These are phyloP conservation scores for Clarireedia monteithiana DNA, from an alignment of 2,329 filamentous ascomycete species.

Conservation along the genomic window DNA sequence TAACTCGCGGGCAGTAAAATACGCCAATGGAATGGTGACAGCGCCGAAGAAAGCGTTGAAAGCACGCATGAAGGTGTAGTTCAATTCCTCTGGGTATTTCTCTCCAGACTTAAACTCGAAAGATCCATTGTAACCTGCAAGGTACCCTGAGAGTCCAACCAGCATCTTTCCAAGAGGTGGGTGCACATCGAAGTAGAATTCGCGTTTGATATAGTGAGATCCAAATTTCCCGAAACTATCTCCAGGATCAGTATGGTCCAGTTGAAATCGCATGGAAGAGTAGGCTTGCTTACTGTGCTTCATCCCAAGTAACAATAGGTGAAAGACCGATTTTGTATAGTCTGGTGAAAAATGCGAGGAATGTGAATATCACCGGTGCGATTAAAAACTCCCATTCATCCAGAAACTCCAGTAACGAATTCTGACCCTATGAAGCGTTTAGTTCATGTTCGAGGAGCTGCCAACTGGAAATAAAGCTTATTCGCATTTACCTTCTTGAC, in stretches of 20 bases:
- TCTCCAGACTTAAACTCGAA: slow-evolving; percentile 99
- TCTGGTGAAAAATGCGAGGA: slow-evolving; percentile 57
- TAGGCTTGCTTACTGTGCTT: slow-evolving; percentile 56
- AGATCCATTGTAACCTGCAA: slow-evolving; percentile 96
- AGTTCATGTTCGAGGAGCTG: slow-evolving; percentile 9
- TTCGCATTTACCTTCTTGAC: slow-evolving; percentile 42
- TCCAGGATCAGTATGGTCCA: slow-evolving; percentile 11
- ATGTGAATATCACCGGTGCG: slow-evolving; percentile 53
- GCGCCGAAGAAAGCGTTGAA: slow-evolving; percentile 97
- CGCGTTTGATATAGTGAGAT: slow-evolving; percentile 96
- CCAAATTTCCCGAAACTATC: slow-evolving; percentile 90
- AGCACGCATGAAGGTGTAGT: slow-evolving; percentile 97
- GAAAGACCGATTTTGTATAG: slow-evolving; percentile 65
- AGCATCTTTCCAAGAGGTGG: slow-evolving; percentile 98
- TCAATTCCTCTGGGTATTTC: slow-evolving; percentile 83
- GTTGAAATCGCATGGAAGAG: too few species aligned
- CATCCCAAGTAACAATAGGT: slow-evolving; percentile 68
- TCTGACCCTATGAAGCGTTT: slow-evolving; percentile 32
- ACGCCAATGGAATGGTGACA: slow-evolving; percentile 85
- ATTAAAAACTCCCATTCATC: slow-evolving; percentile 56
- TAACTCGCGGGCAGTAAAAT: slow-evolving; percentile 88
- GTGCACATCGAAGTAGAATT: slow-evolving; percentile 98
- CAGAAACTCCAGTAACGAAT: slow-evolving; percentile 54
- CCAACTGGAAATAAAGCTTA: not conserved
- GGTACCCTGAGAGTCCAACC: slow-evolving; percentile 88